Base-by-base conservation (phyloP, 2,329 filamentous ascomycete genomes). In the Phaeosphaeriaceae sp. region DNA sequence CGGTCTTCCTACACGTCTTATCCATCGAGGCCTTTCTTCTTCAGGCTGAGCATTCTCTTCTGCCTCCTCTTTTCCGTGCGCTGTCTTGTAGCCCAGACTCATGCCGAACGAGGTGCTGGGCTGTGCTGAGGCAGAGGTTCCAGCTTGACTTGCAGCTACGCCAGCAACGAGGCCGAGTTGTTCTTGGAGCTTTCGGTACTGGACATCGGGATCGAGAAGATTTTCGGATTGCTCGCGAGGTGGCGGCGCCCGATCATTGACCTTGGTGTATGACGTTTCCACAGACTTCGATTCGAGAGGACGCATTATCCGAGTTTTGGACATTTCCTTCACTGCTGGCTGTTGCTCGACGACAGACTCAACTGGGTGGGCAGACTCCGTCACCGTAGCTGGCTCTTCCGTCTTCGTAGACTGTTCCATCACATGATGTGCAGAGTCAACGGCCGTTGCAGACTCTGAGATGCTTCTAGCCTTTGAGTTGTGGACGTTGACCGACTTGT, bases 141-240 rank as follows among this genome's bases (percentile, higher is more conserved):
- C 10, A 15, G 7, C 19, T 17, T 21, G 17, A 21, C n/a, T 21
- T 25, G 20, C 21, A 20, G 21, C 36, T 25, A 21, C 20, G 50
- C 46, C 21, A 31, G 36, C 24, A 45, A 24, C 36, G 40, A 61
- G 51, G 21, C 60, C 62, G 7, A 65, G 42, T 45, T 56, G 53
- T 48, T 61, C 56, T 44, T 63, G 57, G 1, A 63, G 56, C 22
- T 46, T 61, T 33, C 54, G 46, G 51, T 63, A 63, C 51, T 65
- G 60, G 6, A 54, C 13, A 51, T 63, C 62, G n/a, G 62, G 57
- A 15, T 64, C 57, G 33, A 46, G 45, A 1, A n/a, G 5, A 21
- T 54, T 54, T 15, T 47, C 41, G 6, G 24, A 10, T 21, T 17
- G 41, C 13, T 17, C 19, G 13, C 9, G 40, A 41, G 27, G 4